Evolutionary conservation across 352 stramenopile genomes (phyloP), one percentile per base, ranked within the genome.

Genomic region (Thraustochytrium sp.): DNA sequence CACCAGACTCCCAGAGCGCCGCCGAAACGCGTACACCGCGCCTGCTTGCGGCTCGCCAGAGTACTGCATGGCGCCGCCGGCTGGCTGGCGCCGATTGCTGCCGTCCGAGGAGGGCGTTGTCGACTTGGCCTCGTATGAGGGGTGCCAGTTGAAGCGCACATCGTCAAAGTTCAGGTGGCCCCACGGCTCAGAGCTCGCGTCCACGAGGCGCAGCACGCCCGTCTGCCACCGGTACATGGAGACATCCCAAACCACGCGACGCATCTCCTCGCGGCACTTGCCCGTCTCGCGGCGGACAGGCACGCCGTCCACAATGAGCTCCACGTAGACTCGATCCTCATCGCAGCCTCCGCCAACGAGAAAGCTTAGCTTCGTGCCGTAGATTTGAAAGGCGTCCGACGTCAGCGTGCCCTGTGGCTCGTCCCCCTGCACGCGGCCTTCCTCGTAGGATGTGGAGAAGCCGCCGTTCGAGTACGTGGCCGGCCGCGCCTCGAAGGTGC

Each of bases 151-250:
- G 84, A 98, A 98, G 1, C 89, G 80, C 18, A 98, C 94, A 49
- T 98, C 88, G 86, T 98, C 96, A 51, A 98, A 95, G 85, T 97
- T 98, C 76, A 99, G 98, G 85, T 98, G 94, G 38, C 94, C 94
- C 94, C 95, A 99, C 0, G 86, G 78, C 59, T 86, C 92, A 23
- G 89, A 94, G 0, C 90, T 92, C 11, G 88, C 90, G 75, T 98
- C 96, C 4, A 98, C 95, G 26, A 98, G 93, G 40, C 94, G 89
- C n/a, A 98, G 90, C 51, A 97, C 90, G 42, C 90, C 94, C 8
- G 91, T 90, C 49, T 91, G 90, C 72, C 94, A 92, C 38, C 88
- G 84, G 85, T 94, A 98, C 3, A 78, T 65, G 4, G 84, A 86
- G 9, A 98, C 88, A 86, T 98, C 90, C 92, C 94, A 98, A n/a